Evolutionary conservation across 495 filamentous ascomycete genomes (phyloP).

Genomic region (Sporormia fimetaria): DNA sequence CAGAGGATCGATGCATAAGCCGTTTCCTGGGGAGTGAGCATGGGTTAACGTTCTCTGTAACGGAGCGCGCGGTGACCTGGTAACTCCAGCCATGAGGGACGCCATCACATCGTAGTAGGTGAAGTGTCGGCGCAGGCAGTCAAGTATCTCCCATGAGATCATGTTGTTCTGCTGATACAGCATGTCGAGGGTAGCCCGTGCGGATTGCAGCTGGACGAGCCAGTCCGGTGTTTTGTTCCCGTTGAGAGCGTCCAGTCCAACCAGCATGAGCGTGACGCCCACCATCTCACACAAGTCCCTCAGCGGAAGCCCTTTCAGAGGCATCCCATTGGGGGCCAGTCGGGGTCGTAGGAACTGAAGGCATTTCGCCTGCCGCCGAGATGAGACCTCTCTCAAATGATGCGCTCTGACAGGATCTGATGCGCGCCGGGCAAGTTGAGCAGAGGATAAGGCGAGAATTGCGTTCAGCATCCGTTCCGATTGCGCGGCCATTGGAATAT

Average conservation of each 20-base stretch:
- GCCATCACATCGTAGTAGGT: conserved; percentile 21
- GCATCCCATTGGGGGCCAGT: conserved; percentile 4
- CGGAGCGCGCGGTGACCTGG: too few relatives aligned
- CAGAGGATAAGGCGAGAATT: conserved; percentile 18
- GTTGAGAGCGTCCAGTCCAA: conserved; percentile 21
- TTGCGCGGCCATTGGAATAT: conserved; percentile 18
- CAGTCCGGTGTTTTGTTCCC: conserved; percentile 12
- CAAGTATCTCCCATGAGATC: conserved; percentile 10
- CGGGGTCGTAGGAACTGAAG: conserved; percentile 10
- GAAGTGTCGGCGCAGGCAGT: conserved; percentile 16
- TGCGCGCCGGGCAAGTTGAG: conserved; percentile 15
- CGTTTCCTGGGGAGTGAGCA: not conserved
- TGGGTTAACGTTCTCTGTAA: too few relatives aligned
- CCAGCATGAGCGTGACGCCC: conserved; percentile 14
- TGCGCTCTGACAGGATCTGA: conserved; percentile 13
- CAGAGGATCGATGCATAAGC: conserved; percentile 10
- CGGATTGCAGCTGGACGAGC: conserved; percentile 13
- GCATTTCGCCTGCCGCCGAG: conserved; percentile 14
- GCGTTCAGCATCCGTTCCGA: conserved; percentile 20
- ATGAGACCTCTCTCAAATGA: conserved; percentile 10
- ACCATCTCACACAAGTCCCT: conserved; percentile 15
- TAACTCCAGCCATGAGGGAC: conserved; percentile 13
- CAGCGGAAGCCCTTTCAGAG: conserved; percentile 2
- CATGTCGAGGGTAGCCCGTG: conserved; percentile 8
- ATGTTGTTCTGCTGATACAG: conserved; percentile 2